A percentile compares a stretch with the other conserved stretches of the same genome.
Evolutionary conservation across 2,329 filamentous ascomycete genomes (phyloP).

Genomic region (Fusarium sp.): DNA sequence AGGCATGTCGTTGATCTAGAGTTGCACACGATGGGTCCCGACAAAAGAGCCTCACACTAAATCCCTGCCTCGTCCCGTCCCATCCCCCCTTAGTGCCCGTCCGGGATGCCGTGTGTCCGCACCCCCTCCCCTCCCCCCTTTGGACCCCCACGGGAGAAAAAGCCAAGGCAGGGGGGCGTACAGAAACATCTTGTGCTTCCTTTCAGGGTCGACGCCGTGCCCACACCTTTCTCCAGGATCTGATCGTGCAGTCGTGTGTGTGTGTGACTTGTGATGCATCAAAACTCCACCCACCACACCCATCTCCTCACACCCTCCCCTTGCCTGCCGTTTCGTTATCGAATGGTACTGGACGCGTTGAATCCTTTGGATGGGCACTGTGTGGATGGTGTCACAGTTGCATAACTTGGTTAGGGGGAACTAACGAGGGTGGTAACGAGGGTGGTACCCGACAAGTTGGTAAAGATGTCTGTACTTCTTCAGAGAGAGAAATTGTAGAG

Average conservation of each 20-base stretch:
- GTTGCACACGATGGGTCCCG: not conserved
- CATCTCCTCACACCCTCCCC: not conserved
- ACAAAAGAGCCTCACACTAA: not conserved
- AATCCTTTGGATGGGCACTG: not conserved
- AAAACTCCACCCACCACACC: not conserved
- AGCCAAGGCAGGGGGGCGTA: not conserved
- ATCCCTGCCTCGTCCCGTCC: not conserved
- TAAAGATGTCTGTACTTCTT: not conserved
- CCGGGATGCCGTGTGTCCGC: not conserved
- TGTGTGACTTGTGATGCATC: not conserved
- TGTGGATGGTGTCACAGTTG: not conserved
- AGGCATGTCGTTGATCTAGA: not conserved
- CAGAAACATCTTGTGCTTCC: not conserved
- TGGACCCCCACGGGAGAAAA: not conserved
- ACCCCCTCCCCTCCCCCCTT: not conserved
- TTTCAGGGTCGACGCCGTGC: not conserved
- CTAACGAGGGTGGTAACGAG: not conserved
- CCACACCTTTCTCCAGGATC: not conserved
- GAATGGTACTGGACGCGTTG: not conserved
- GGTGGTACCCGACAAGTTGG: not conserved
- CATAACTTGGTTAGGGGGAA: not conserved
- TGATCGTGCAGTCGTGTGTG: not conserved
- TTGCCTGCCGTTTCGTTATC: not conserved
- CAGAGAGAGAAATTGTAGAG: not conserved
- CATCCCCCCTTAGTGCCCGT: not conserved